Evolutionary conservation across 345 rosid genomes (phyloP), one percentile per base, ranked within the genome.

Genomic region (Raphanus sativus): DNA sequence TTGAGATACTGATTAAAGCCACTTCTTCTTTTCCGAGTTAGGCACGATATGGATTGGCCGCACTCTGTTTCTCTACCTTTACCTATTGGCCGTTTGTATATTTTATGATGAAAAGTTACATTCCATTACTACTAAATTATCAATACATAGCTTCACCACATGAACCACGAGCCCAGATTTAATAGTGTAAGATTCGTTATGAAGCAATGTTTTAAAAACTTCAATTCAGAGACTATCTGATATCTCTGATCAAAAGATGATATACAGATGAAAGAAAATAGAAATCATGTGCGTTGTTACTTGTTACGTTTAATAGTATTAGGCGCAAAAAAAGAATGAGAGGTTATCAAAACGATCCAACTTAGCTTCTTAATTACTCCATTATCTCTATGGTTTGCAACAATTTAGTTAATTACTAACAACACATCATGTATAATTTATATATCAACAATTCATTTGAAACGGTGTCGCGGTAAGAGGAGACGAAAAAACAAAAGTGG

Each of bases 1-100:
- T 65, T 16, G 6, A 66, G 78, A 74, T 75, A 66, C 78, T 65
- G 8, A 56, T 74, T 66, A 75, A 66, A 66, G 65, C 42, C 9
- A 65, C 30, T 11, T 24, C 55, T 17, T 32, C n/a, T 45, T 72
- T 45, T 11, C 8, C 5, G 1, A 72, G 33, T 32, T 62, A 21
- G 55, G 38, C 10, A 48, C 40, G 71, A 55, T 65, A 34, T 74
- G 29, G 40, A 64, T 65, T 34, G 56, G 71, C 63, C 24, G 2
- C 65, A 10, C 58, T 65, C 36, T 28, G 32, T 65, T 48, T 33
- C n/a, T 64, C 38, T 25, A 65, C 64, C 70, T 65, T 36, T 38
- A 55, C 65, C 65, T 74, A 25, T 74, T 69, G 77, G 77, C 71
- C 52, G 29, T 36, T 9, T 13, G 13, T 45, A 65, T 34, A 1